Base-by-base conservation (phyloP, 805 yeast genomes). In the Zygosaccharomyces lentus region DNA sequence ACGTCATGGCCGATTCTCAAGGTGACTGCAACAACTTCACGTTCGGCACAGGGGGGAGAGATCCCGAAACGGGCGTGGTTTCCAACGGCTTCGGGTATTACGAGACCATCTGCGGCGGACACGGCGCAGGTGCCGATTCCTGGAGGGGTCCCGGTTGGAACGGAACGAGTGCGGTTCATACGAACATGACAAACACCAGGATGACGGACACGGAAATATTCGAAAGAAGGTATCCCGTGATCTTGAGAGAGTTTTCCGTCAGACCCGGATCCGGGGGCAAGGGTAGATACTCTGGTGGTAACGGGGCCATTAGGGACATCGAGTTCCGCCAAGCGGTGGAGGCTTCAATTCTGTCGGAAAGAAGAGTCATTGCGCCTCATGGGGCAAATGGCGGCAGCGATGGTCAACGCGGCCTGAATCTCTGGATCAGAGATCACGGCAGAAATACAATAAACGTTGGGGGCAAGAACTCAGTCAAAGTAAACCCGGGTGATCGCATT, bases 11-110 rank as follows among this genome's bases (percentile, higher is more conserved):
- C 2, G 96, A 89, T 53, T 89, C 97, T 1, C 98, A 91, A 67
- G 96, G 97, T 35, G 89, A 93, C 49, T 87, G 96, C 65, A 91
- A 93, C 67, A 93, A 91, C 67, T 79, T 91, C 56, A 90, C 96
- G 0, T 91, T 90, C 70, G 97, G 97, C 19, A 78, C 77, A 23
- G 87, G 83, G 50, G 91, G 88, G 38, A 75, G 76, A 47, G 69
- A 65, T 46, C 68, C 66, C 9, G 61, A 73, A 66, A 70, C 81
- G 60, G 58, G 78, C 50, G 54, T 50, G 6, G 41, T 43, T 7
- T 70, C 74, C 65, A 66, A 73, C 7, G 88, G 90, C 0, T 88
- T 87, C 64, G 96, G 96, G 0, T 89, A 89, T 64, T 89, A 89
- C 63, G 96, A 89, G 62, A 90, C 97, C 0, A 88, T 90, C 49